Base-by-base conservation (phyloP, 345 rosid species). In the Eucalyptus erythrocorys region DNA sequence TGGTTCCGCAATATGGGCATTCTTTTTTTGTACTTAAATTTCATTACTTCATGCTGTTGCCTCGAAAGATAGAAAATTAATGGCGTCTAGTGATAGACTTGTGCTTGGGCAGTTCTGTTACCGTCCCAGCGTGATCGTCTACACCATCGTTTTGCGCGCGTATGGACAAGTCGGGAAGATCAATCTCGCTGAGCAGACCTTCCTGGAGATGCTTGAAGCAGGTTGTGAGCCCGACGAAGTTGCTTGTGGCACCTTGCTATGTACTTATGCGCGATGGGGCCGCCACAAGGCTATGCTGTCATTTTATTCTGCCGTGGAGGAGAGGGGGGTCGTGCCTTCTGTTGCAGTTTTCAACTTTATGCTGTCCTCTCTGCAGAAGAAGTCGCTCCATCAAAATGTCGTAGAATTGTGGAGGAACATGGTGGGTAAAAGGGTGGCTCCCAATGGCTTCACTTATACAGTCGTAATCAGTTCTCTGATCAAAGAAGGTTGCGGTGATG, bases 251-350 rank as follows among this genome's bases (percentile, higher is more conserved):
- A 96, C 99, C 14, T 95, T 97, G 97, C 87, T 97, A 87, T 97
- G 99, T 92, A 90, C 97, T 11, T 97, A 97, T 90, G 99, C 99
- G 10, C 94, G 99, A 92, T 97, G 99, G 99, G 99, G 98, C 42
- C 94, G 92, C 49, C 99, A 96, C 88, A 94, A 92, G 87, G 95
- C 97, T 68, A 96, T 97, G 99, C 64, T 94, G 87, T 92, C 96
- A 3, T 96, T 96, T 90, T 93, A 93, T 90, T 92, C 97, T 86
- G 99, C 98, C 16, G 92, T 96, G 85, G 91, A 94, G 90, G 98
- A 96, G 87, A 93, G 99, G 87, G 91, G 92, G 48, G 86, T 97
- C 6, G 15, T 57, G 14, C 94, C 94, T 21, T 90, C 99, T n/a
- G 91, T 90, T 87, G 91, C 97, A 9, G 99, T 96, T 55, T 97